These are phyloP conservation scores for Podaxis mareebaensis DNA, from an alignment of 768 basidiomycete species.

Conservation along the genomic window DNA sequence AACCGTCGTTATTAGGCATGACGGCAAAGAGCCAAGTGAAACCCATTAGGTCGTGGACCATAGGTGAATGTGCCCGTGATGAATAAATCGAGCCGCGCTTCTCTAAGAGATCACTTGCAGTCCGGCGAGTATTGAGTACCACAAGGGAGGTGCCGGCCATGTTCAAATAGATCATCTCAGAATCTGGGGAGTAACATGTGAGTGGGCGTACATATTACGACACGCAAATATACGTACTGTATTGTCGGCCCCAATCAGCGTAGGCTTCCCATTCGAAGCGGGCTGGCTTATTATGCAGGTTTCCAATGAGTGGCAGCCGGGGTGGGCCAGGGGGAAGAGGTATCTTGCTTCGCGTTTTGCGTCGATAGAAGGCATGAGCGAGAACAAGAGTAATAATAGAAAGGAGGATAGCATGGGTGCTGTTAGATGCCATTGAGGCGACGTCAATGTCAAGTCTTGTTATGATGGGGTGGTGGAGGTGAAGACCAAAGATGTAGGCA, in stretches of 20 bases:
- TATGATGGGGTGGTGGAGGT: neutral
- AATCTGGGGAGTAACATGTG: constrained; percentile 18
- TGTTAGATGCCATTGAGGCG: neutral
- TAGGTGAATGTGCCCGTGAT: constrained; percentile 12
- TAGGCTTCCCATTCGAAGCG: constrained; percentile 36
- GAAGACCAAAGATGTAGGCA: neutral
- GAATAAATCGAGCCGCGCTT: constrained; percentile 42
- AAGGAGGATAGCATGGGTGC: neutral
- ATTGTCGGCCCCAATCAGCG: constrained; percentile 36
- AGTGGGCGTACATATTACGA: neutral
- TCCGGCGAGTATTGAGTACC: constrained; percentile 32
- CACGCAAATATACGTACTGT: constrained; percentile 27
- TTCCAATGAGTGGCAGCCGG: constrained; percentile 38
- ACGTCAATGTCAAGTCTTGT: neutral
- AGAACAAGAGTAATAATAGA: constrained; percentile 7
- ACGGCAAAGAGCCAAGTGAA: constrained; percentile 22
- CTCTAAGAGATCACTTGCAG: constrained; percentile 39
- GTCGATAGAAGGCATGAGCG: constrained; percentile 4
- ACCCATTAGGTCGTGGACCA: constrained; percentile 18
- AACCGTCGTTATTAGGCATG: constrained; percentile 17
- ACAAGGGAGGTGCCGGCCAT: constrained; percentile 24
- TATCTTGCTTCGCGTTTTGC: constrained; percentile 6
- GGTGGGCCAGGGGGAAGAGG: constrained; percentile 41
- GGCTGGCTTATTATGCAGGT: constrained; percentile 32
- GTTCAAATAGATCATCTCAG: constrained; percentile 27